A percentile compares a stretch with the other conserved stretches of the same genome.
Evolutionary conservation across 2,329 filamentous ascomycete genomes (phyloP).

Genomic region (Harringtonia lauricola): DNA sequence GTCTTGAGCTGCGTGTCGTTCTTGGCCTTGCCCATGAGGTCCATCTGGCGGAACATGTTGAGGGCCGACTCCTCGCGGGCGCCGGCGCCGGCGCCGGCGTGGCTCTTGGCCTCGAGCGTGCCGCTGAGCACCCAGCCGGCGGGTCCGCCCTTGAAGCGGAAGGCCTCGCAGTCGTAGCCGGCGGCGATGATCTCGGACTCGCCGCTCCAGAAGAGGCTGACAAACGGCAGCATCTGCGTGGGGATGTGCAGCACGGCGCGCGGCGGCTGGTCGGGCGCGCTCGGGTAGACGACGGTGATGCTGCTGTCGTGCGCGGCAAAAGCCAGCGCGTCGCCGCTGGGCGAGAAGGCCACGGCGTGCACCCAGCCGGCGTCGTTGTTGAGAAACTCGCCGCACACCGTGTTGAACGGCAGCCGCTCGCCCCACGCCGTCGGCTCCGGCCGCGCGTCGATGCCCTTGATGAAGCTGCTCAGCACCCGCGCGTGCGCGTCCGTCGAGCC

Average conservation of each 20-base stretch:
- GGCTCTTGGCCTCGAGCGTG: slow-evolving; percentile 65
- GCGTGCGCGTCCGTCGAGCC: slow-evolving; percentile 97
- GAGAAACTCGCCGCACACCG: slow-evolving; percentile 89
- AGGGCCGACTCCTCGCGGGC: slow-evolving; percentile 81
- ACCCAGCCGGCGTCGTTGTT: slow-evolving; percentile 98
- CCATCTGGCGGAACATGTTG: slow-evolving; percentile 99
- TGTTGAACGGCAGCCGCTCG: slow-evolving; percentile 93
- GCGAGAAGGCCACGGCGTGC: slow-evolving; percentile 86
- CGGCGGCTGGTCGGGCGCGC: slow-evolving; percentile 80
- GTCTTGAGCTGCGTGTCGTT: slow-evolving; percentile 94
- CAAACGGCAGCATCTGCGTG: slow-evolving; percentile 85
- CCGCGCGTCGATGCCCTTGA: slow-evolving; percentile 84
- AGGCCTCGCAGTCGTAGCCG: slow-evolving; percentile 82
- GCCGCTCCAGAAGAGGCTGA: slow-evolving; percentile 82
- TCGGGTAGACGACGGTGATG: slow-evolving; percentile 92
- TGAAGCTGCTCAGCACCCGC: slow-evolving; percentile 86
- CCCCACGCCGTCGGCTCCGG: slow-evolving; percentile 88
- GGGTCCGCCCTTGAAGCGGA: slow-evolving; percentile 71
- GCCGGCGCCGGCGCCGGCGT: slow-evolving; percentile 46
- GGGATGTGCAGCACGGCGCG: slow-evolving; percentile 81
- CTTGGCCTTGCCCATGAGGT: slow-evolving; percentile 84
- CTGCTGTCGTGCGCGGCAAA: slow-evolving; percentile 95
- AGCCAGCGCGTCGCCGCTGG: slow-evolving; percentile 82
- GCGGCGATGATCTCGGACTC: slow-evolving; percentile 93
- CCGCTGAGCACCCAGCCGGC: slow-evolving; percentile 76